A percentile compares a stretch with the other conserved stretches of the same genome.
Evolutionary conservation across 106 monocot genomes (phyloP).

Genomic region (Apostasia ramifera): DNA sequence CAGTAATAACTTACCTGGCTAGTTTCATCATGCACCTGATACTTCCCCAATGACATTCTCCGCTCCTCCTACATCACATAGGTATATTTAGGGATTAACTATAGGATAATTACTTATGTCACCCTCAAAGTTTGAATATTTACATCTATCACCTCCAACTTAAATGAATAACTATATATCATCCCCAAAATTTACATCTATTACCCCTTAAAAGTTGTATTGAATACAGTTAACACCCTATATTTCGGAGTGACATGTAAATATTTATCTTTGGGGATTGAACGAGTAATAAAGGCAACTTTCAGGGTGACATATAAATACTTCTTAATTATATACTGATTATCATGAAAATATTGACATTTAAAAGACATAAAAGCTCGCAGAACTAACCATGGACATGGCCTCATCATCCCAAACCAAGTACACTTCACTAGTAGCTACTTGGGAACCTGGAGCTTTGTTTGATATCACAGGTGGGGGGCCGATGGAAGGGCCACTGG

Average conservation of each 20-base stretch:
- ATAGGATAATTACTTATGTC: too few species aligned
- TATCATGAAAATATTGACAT: not conserved
- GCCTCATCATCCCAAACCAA: conserved; percentile 99
- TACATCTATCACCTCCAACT: too few species aligned
- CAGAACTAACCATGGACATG: conserved; percentile 80
- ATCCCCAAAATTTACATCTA: too few species aligned
- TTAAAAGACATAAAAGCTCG: not conserved
- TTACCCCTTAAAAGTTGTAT: too few species aligned
- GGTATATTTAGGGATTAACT: not conserved
- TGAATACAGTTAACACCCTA: too few species aligned
- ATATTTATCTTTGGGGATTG: too few species aligned
- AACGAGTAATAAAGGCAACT: too few species aligned
- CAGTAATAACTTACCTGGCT: conserved; percentile 90
- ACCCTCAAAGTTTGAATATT: too few species aligned
- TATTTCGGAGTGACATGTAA: too few species aligned
- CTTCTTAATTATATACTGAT: not conserved
- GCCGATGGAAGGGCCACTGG: conserved; percentile 70
- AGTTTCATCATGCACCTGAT: conserved; percentile 99
- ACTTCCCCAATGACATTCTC: conserved; percentile 73
- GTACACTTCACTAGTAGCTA: conserved; percentile 78
- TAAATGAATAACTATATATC: too few species aligned
- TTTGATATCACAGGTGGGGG: conserved; percentile 92
- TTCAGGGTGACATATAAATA: too few species aligned
- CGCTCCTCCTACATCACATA: conserved; percentile 71
- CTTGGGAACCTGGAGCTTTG: conserved; percentile 48